A percentile compares a stretch with the other conserved stretches of the same genome.
Conservation (phyloP, 441 rosid genomes). For the Jatropha multifida region DNA sequence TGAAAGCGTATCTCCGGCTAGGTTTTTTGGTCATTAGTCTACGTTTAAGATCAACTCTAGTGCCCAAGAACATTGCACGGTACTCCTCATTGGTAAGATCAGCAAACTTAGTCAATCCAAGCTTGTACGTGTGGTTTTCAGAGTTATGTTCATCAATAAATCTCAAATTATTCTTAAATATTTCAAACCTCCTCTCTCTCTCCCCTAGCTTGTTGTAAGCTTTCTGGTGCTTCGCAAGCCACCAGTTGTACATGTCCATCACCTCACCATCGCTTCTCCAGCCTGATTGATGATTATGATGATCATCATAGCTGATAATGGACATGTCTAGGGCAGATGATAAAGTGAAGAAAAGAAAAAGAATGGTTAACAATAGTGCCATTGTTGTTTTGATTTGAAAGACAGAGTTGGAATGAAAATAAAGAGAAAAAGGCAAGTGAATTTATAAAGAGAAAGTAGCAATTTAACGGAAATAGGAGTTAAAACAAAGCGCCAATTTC, state of each 20-base stretch:
- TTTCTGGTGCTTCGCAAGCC: constrained; percentile 73
- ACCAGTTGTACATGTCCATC: constrained; percentile 51
- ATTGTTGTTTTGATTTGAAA: constrained; percentile 6
- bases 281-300: constrained; percentile 29
- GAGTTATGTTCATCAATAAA: constrained; percentile 72
- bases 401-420: not conserved
- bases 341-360: constrained; percentile 38
- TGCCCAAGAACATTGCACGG: constrained; percentile 57
- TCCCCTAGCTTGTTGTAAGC: constrained; percentile 53
- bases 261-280: constrained; percentile 62
- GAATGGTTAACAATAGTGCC: constrained; percentile 22
- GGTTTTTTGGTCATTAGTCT: constrained; percentile 31
- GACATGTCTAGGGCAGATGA: constrained; percentile 69
- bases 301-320: constrained; percentile 50
- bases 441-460: constrained; percentile 2
- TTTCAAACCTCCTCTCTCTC: constrained; percentile 62
- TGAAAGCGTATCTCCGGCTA: constrained; percentile 52
- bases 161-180: constrained; percentile 70
- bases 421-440: not conserved
- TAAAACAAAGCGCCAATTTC: constrained; percentile 10
- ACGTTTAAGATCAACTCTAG: constrained; percentile 36
- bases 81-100: constrained; percentile 86
- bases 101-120: constrained; percentile 78
- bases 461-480: not conserved
- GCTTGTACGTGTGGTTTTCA: constrained; percentile 44